These are phyloP conservation scores for Neurospora hispaniola DNA, from an alignment of 495 filamentous ascomycete species.

Conservation along the genomic window DNA sequence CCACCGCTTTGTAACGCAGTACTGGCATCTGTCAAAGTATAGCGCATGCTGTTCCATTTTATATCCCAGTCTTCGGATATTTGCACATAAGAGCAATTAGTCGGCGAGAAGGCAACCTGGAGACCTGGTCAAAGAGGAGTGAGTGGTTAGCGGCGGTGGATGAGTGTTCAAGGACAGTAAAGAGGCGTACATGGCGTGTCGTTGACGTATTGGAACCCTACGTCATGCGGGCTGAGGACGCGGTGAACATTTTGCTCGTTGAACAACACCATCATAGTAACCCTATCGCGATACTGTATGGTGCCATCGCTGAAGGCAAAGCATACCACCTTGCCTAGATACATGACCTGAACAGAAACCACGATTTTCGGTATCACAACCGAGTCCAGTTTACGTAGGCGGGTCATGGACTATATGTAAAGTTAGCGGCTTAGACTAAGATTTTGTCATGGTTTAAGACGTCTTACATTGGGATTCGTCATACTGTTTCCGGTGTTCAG, in stretches of 20 bases:
- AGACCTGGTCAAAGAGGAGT: slow-evolving; percentile 33
- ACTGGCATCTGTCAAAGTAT: slow-evolving; percentile 32
- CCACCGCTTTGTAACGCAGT: slow-evolving; percentile 32
- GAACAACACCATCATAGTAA: slow-evolving; percentile 54
- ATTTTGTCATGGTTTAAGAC: not conserved
- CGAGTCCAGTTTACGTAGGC: slow-evolving; percentile 57
- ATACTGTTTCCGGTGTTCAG: slow-evolving; percentile 46
- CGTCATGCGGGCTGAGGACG: slow-evolving; percentile 58
- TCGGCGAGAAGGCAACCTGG: slow-evolving; percentile 63
- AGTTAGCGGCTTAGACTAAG: slow-evolving; percentile 9
- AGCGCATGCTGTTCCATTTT: slow-evolving; percentile 53
- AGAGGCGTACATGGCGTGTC: slow-evolving; percentile 37
- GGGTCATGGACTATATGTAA: slow-evolving; percentile 39
- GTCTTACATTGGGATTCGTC: slow-evolving; percentile 3
- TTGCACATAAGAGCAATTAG: slow-evolving; percentile 53
- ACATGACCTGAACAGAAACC: slow-evolving; percentile 53
- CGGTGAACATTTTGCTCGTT: slow-evolving; percentile 49
- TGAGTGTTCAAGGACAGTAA: slow-evolving; percentile 14
- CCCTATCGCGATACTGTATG: slow-evolving; percentile 64
- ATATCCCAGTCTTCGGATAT: slow-evolving; percentile 56
- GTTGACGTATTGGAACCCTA: slow-evolving; percentile 56
- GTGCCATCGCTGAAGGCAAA: slow-evolving; percentile 67
- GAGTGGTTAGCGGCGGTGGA: slow-evolving; percentile 4
- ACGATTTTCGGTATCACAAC: slow-evolving; percentile 54
- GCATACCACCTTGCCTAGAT: slow-evolving; percentile 56